Percentiles rank a stretch among this genome's conserved stretches.
Conservation (phyloP, 225 moss, liverwort and hornwort species). For the Physcomitrium patens region DNA sequence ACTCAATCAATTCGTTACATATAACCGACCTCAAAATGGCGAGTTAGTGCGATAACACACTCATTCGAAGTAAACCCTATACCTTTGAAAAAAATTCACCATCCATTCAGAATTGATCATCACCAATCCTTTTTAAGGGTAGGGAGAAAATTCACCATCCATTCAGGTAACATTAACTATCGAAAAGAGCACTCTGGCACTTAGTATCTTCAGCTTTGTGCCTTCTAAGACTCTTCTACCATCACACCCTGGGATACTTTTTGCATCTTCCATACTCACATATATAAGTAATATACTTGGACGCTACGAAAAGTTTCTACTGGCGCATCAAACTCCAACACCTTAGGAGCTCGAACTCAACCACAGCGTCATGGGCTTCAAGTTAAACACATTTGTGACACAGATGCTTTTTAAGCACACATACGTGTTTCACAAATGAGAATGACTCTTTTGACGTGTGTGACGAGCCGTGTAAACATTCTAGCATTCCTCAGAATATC, state of each 20-base stretch:
- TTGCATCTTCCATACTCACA: conserved; percentile 54
- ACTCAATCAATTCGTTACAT: not conserved
- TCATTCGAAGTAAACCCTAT: conserved; percentile 12
- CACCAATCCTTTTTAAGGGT: conserved; percentile 87
- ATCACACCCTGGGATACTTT: conserved; percentile 58
- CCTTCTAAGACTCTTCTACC: conserved; percentile 69
- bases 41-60: conserved; percentile 8
- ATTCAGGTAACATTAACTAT: conserved; percentile 97
- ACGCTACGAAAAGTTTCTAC: conserved; percentile 1
- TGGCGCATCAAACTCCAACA: conserved; percentile 1
- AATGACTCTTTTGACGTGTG: not conserved
- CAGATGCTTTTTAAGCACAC: not conserved
- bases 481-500: not conserved
- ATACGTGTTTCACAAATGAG: not conserved
- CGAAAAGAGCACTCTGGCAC: conserved; percentile 82
- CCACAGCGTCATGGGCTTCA: conserved; percentile 14
- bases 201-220: conserved; percentile 76
- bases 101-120: conserved; percentile 3
- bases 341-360: conserved; percentile 1
- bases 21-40: conserved; percentile 6
- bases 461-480: not conserved
- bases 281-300: conserved; percentile 20
- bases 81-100: not conserved
- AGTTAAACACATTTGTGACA: not conserved
- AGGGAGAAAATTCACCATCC: conserved; percentile 95